phyloP scores from a whole-genome alignment of 1,139 yeast species.

The Nematodospora anomalae region DNA sequence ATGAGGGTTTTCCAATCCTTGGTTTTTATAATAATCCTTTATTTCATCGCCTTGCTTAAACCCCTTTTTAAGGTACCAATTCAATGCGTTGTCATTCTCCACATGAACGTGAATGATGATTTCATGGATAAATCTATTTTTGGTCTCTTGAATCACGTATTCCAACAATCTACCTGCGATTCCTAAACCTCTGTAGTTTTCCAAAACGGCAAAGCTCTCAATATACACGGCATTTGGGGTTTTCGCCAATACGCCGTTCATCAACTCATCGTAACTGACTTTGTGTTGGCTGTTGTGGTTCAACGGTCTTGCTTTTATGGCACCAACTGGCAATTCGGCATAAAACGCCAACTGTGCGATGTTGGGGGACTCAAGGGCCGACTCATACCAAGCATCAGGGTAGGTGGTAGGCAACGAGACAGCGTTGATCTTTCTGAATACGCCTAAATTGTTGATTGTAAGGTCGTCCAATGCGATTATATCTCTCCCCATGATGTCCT shows the following conservation, averaged over 20 bases:
- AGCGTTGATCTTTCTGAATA: conserved; percentile 50
- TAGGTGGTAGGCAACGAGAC: conserved; percentile 43
- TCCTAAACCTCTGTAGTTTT: conserved; percentile 58
- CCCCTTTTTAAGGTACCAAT: conserved; percentile 59
- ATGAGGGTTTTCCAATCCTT: conserved; percentile 46
- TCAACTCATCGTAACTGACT: conserved; percentile 23
- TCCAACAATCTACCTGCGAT: conserved; percentile 61
- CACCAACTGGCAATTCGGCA: conserved; percentile 73
- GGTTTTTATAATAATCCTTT: conserved; percentile 52
- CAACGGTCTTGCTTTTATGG: conserved; percentile 53
- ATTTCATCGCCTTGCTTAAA: conserved; percentile 46
- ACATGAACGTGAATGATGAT: conserved; percentile 61
- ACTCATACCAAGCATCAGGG: conserved; percentile 46
- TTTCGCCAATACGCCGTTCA: conserved; percentile 27
- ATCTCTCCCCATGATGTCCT: conserved; percentile 33
- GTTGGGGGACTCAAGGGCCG: conserved; percentile 31
- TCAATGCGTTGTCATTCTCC: conserved; percentile 43
- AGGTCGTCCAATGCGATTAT: conserved; percentile 54
- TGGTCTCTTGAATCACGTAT: conserved; percentile 55
- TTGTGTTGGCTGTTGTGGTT: conserved; percentile 28
- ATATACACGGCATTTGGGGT: conserved; percentile 58
- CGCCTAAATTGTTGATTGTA: conserved; percentile 55
- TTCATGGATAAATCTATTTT: conserved; percentile 52
- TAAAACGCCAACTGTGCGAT: conserved; percentile 50
- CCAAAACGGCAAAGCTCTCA: conserved; percentile 65